Evolutionary conservation across 1,284 basidiomycete genomes (phyloP).

Genomic region (Meira nashicola): DNA sequence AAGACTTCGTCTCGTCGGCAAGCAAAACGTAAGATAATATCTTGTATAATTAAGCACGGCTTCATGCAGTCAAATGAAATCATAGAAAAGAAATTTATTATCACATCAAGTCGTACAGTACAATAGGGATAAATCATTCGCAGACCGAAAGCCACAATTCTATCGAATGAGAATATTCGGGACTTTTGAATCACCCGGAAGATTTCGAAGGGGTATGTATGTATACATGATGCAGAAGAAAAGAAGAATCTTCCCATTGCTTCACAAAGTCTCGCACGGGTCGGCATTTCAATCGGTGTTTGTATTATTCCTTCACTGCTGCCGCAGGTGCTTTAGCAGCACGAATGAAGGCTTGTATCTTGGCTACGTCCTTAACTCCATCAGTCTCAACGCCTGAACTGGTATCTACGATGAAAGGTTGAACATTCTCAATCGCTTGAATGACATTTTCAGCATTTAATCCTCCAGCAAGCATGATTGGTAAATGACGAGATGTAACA

Average conservation of each 20-base stretch:
- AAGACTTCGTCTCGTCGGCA: background rate
- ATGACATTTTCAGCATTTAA: conserved; percentile 39
- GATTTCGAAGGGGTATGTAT: too few species aligned
- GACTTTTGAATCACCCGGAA: too few species aligned
- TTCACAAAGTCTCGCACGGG: too few species aligned
- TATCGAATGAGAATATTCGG: too few species aligned
- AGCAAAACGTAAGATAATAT: too few species aligned
- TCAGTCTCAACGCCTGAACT: conserved; percentile 46
- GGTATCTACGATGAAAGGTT: conserved; percentile 42
- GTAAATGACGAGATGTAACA: conserved; percentile 16
- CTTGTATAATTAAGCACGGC: background rate
- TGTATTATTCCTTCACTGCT: background rate
- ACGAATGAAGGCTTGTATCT: conserved; percentile 36
- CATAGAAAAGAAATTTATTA: too few species aligned
- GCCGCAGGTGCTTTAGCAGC: background rate
- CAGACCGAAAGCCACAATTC: background rate
- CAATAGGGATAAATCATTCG: background rate
- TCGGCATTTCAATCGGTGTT: background rate
- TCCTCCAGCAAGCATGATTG: conserved; percentile 47
- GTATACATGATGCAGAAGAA: too few species aligned
- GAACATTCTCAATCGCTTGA: conserved; percentile 24
- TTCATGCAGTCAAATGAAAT: background rate
- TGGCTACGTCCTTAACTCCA: conserved; percentile 37
- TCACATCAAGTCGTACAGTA: too few species aligned
- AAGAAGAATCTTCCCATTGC: too few species aligned